phyloP scores from a whole-genome alignment of 495 filamentous ascomycete genomes.

The Hyaloscypha hepaticicola region DNA sequence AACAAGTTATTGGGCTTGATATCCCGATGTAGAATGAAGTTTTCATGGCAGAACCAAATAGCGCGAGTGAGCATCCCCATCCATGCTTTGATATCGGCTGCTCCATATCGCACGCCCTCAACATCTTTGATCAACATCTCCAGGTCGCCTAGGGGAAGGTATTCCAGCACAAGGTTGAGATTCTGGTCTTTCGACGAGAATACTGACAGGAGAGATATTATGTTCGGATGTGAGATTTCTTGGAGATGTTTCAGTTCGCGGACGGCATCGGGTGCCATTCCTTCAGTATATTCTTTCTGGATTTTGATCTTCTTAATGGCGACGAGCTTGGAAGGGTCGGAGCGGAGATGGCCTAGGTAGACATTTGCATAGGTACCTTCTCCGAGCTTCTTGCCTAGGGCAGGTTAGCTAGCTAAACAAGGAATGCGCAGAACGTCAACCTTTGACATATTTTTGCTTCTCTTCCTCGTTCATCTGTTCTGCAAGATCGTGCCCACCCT shows the following conservation, averaged over 20 bases:
- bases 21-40: constrained; percentile 91
- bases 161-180: constrained; percentile 92
- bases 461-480: constrained; percentile 89
- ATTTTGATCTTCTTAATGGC: constrained; percentile 99
- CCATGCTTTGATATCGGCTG: constrained; percentile 95
- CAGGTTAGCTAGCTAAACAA: constrained; percentile 14
- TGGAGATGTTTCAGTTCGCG: constrained; percentile 94
- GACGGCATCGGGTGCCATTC: constrained; percentile 88
- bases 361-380: constrained; percentile 98
- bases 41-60: constrained; percentile 96
- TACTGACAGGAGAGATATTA: constrained; percentile 86
- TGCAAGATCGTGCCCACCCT: constrained; percentile 56
- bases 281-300: constrained; percentile 76
- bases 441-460: constrained; percentile 86
- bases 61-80: constrained; percentile 94
- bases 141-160: constrained; percentile 84
- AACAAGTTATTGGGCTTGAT: constrained; percentile 99
- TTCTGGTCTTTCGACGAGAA: constrained; percentile 93
- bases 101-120: constrained; percentile 66
- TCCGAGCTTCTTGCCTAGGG: constrained; percentile 79
- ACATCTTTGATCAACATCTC: constrained; percentile 89
- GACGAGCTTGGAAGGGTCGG: constrained; percentile 65
- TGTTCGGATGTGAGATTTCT: constrained; percentile 93
- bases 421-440: constrained; percentile 36
- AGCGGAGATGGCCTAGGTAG: constrained; percentile 75